Conservation (phyloP, 192 early-diverging fungal genomes). For the Linnemannia elongata region DNA sequence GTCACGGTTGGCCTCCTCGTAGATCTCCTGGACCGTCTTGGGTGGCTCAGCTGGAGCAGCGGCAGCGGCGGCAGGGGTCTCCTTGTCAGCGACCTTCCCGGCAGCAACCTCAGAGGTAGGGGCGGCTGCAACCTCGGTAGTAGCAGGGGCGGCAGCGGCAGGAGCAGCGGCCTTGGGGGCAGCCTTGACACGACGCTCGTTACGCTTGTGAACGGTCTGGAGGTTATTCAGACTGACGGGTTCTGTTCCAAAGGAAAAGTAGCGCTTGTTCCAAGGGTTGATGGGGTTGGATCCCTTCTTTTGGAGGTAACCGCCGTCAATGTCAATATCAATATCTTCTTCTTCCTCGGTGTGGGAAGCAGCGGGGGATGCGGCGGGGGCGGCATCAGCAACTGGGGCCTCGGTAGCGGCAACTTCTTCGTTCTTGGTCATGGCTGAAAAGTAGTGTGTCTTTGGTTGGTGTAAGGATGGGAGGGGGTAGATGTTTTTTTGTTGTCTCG, state of each 20-base stretch:
- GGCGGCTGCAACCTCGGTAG: conserved; percentile 2
- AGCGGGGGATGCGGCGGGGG: not conserved
- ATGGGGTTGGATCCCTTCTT: conserved; percentile 50
- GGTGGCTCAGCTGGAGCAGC: conserved; percentile 14
- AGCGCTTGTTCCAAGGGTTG: conserved; percentile 57
- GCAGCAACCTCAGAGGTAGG: conserved; percentile 33
- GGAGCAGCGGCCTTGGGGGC: conserved; percentile 19
- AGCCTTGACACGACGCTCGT: conserved; percentile 53
- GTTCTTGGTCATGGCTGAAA: conserved; percentile 35
- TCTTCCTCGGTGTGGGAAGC: conserved; percentile 34
- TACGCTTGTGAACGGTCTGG: conserved; percentile 41
- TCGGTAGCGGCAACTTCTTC: conserved; percentile 15
- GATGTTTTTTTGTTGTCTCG: not conserved
- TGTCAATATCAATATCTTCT: conserved; percentile 46
- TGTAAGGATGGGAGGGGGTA: not conserved
- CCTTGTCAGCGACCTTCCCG: conserved; percentile 31
- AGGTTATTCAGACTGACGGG: conserved; percentile 39
- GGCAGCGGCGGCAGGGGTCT: conserved; percentile 1
- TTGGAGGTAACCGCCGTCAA: conserved; percentile 50
- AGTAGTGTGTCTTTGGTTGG: not conserved
- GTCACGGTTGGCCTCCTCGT: conserved; percentile 46
- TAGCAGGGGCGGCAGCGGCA: conserved; percentile 14
- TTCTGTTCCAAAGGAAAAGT: conserved; percentile 56
- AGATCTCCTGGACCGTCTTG: conserved; percentile 36
- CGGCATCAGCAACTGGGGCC: not conserved